Base-by-base conservation (phyloP, 2,329 filamentous ascomycete species). In the Diaporthe citriasiana region DNA sequence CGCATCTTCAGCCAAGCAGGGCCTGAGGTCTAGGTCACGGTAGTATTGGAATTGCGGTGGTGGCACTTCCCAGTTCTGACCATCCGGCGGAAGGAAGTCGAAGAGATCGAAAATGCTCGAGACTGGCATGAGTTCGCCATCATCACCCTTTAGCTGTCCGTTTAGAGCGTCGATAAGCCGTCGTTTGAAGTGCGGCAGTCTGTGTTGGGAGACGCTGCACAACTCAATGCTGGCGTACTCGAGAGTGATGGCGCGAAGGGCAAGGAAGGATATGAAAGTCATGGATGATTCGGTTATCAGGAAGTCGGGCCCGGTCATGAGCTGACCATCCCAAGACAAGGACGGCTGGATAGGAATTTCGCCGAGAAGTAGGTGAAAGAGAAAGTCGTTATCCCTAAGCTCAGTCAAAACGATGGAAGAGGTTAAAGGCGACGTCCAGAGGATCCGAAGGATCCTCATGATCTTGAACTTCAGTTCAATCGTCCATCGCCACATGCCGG, bases 71-170 rank as follows among this genome's bases (percentile, higher is more conserved):
- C 89, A 90, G 35, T 74, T 68, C n/a, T 85, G 80, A 22, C 82
- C 85, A 59, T 87, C 87, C 27, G 86, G 81, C 2, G 88, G 82
- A 74, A 97, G 89, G 79, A 98, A 98, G 83, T 99, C 97, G 79
- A 97, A 97, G 30, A 98, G 88, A 77, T 98, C 95, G 79, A 98
- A 98, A 9, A 98, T 89, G 4, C 93, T 95, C 0, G 93, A 89
- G 73, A 95, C 93, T 38, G 87, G 85, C 50, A 93, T 85, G 7
- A 91, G 86, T 71, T 94, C 90, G 63, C 93, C 92, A 74, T 90
- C 90, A 19, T 93, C 89, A 25, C 91, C 85, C 15, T 90, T 87
- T 10, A 94, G 91, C 55, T 93, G 91, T 7, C 97, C 97, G 56
- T 95, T 90, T n/a, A 98, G 85, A 0, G 94, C 90, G 74, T 92